These are phyloP conservation scores for Lyophyllum semitale DNA, from an alignment of 768 basidiomycete species.

Conservation along the genomic window DNA sequence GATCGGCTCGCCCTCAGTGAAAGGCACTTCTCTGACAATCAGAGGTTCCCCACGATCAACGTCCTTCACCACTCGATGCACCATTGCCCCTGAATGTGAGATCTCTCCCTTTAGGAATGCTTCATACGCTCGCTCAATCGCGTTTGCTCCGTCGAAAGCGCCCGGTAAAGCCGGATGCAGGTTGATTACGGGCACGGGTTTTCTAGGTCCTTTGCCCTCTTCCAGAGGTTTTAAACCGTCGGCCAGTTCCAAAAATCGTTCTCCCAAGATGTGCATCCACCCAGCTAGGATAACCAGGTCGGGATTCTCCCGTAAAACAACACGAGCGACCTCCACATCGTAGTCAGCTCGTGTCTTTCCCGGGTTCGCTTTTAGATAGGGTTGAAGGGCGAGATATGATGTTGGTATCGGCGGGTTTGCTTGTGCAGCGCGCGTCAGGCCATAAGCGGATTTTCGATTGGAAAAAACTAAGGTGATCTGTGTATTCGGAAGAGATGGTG, in stretches of 20 bases:
- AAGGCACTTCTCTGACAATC: constrained; percentile 76
- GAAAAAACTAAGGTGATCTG: constrained; percentile 84
- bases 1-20: constrained; percentile 68
- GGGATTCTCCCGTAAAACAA: constrained; percentile 63
- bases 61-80: constrained; percentile 90
- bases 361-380: constrained; percentile 74
- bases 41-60: constrained; percentile 93
- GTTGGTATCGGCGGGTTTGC: constrained; percentile 81
- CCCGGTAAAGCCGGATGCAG: constrained; percentile 95
- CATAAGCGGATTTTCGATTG: constrained; percentile 89
- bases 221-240: constrained; percentile 39
- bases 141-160: constrained; percentile 94
- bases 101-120: constrained; percentile 87
- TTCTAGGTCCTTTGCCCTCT: constrained; percentile 33
- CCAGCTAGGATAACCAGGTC: constrained; percentile 95
- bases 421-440: constrained; percentile 75
- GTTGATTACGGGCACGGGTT: constrained; percentile 84
- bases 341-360: constrained; percentile 81
- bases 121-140: constrained; percentile 86
- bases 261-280: constrained; percentile 97
- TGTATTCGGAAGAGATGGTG: constrained; percentile 70
- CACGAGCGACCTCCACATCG: constrained; percentile 76
- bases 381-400: constrained; percentile 79
- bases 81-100: constrained; percentile 81
- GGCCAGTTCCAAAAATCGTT: constrained; percentile 74